Conservation (phyloP, 2,329 filamentous ascomycete species). For the Aspergillus luchuensis region DNA sequence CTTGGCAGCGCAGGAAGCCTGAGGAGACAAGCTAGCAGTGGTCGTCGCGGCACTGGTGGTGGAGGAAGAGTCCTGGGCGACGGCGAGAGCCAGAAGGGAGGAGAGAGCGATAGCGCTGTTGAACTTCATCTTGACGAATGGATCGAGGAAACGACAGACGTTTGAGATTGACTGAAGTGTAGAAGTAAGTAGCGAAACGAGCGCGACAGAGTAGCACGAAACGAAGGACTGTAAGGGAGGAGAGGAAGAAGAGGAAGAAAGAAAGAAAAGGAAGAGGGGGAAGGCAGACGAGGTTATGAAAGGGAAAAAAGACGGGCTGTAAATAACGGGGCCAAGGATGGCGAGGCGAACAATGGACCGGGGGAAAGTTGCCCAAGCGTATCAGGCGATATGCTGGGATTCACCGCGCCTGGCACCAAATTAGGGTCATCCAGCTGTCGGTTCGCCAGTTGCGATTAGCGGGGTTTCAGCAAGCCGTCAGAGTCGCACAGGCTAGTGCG, state of each 20-base stretch:
- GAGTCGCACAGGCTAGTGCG: not conserved
- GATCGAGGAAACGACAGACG: slow-evolving; percentile 18
- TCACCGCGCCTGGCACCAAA: not conserved
- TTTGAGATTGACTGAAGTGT: slow-evolving; percentile 5
- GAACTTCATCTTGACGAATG: slow-evolving; percentile 43
- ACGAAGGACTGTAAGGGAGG: slow-evolving; percentile 13
- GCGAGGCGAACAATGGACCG: slow-evolving; percentile 17
- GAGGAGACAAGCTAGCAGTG: slow-evolving; percentile 36
- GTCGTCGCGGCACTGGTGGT: slow-evolving; percentile 32
- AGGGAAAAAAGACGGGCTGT: slow-evolving; percentile 7
- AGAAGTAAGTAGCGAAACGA: slow-evolving; percentile 11
- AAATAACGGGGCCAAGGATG: slow-evolving; percentile 5
- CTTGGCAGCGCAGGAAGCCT: slow-evolving; percentile 37
- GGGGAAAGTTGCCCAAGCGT: slow-evolving; percentile 8
- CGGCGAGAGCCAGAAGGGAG: slow-evolving; percentile 48
- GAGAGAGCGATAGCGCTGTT: slow-evolving; percentile 44
- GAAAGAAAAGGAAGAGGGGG: slow-evolving; percentile 11
- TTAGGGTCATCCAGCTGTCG: too few relatives aligned
- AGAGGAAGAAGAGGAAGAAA: slow-evolving; percentile 14
- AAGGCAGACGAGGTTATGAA: slow-evolving; percentile 12
- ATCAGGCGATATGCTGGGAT: not conserved
- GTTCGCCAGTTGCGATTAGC: not conserved
- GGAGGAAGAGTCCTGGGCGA: slow-evolving; percentile 40
- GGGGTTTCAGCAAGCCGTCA: not conserved
- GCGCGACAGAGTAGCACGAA: slow-evolving; percentile 10